Evolutionary conservation across 31 red algal species (phyloP).

Genomic region (Odonthalia washingtoniensis): DNA sequence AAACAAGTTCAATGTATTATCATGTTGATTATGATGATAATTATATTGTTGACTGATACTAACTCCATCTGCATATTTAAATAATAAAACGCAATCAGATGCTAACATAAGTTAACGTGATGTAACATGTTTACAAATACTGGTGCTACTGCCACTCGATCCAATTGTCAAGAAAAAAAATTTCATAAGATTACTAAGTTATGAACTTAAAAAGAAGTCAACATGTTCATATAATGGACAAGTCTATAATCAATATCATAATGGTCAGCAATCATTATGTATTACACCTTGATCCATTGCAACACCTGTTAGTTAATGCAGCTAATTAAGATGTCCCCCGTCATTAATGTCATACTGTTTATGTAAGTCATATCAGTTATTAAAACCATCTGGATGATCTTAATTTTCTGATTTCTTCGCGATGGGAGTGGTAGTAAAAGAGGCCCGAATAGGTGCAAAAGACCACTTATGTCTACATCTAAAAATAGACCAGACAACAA

Average conservation of each 20-base stretch:
- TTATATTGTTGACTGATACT: not conserved
- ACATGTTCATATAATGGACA: conserved; percentile 45
- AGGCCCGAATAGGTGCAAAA: conserved; percentile 69
- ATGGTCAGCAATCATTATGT: conserved; percentile 56
- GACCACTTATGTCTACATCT: conserved; percentile 92
- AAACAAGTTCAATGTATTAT: not conserved
- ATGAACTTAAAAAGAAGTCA: conserved; percentile 16
- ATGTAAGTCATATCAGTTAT: too few species aligned
- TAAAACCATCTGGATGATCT: too few species aligned
- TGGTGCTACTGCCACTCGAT: too few species aligned
- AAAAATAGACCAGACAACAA: conserved; percentile 88
- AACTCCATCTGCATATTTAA: conserved; percentile 48
- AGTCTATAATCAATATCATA: conserved; percentile 70
- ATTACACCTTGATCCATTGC: conserved; percentile 81
- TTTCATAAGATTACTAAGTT: conserved; percentile 57
- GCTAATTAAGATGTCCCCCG: too few species aligned
- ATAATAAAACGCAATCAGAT: conserved; percentile 63
- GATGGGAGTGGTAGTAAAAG: conserved; percentile 55
- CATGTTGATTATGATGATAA: too few species aligned
- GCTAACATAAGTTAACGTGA: too few species aligned
- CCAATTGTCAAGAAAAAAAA: too few species aligned
- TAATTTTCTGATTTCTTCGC: too few species aligned
- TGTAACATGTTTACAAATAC: too few species aligned
- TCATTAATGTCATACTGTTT: too few species aligned
- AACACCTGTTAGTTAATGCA: too few species aligned